These are phyloP conservation scores for Auriscalpium orientale DNA, from an alignment of 768 basidiomycete genomes.

Conservation along the genomic window DNA sequence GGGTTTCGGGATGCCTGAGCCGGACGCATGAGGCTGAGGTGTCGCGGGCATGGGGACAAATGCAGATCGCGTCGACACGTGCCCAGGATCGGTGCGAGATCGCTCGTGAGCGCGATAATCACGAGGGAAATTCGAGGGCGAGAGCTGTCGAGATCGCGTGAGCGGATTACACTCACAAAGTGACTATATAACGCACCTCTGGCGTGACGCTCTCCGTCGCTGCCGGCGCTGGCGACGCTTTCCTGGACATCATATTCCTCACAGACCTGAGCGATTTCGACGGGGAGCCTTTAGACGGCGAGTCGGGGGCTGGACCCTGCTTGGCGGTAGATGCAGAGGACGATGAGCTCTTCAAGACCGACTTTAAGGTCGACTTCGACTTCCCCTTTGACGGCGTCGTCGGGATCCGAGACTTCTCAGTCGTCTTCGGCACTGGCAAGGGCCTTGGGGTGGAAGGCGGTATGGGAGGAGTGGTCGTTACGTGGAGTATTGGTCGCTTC, in stretches of 20 bases:
- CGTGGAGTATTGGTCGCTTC: background rate
- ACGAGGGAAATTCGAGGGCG: background rate
- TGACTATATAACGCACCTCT: background rate
- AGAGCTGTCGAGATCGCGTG: background rate
- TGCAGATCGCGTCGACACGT: conserved; percentile 5
- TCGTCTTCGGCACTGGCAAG: background rate
- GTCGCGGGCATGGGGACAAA: background rate
- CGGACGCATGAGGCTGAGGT: conserved; percentile 8
- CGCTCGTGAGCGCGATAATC: conserved; percentile 7
- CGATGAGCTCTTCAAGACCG: conserved; percentile 9
- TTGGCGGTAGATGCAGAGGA: background rate
- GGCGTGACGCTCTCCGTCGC: background rate
- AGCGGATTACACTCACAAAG: background rate
- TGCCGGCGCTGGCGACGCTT: conserved; percentile 4
- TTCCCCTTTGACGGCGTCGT: conserved; percentile 1
- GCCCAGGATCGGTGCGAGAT: conserved; percentile 15
- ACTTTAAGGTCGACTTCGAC: conserved; percentile 8
- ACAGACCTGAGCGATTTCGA: conserved; percentile 12
- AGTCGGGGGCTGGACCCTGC: background rate
- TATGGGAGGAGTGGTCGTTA: background rate
- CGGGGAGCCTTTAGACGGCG: conserved; percentile 11
- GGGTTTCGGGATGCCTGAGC: background rate
- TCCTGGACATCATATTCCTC: conserved; percentile 10
- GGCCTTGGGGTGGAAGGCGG: background rate
- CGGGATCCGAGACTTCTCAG: conserved; percentile 8